Conservation (phyloP, 2,329 filamentous ascomycete species). For the Nigrospora osmanthi region DNA sequence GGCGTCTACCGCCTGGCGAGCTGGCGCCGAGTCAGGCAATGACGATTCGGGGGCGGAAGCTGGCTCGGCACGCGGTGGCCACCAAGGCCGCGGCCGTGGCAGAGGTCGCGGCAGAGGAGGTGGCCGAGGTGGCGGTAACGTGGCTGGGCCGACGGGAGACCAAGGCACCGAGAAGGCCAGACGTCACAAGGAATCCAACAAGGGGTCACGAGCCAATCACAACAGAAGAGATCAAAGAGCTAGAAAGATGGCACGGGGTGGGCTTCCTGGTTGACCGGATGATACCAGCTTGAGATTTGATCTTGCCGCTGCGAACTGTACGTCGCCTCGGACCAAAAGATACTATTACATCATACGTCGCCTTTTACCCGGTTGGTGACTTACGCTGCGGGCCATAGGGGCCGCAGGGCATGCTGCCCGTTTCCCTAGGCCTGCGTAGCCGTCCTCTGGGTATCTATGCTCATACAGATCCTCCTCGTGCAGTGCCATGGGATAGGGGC, state of each 20-base stretch:
- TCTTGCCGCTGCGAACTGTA: no score
- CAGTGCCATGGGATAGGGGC: conserved; percentile 28
- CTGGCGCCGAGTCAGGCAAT: conserved; percentile 43
- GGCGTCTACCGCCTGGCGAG: conserved; percentile 57
- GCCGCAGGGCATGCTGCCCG: conserved; percentile 10
- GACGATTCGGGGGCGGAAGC: conserved; percentile 45
- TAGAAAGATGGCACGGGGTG: conserved; percentile 56
- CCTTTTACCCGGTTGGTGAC: conserved; percentile 11
- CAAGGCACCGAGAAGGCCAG: conserved; percentile 64
- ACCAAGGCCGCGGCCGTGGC: conserved; percentile 34
- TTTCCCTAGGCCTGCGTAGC: conserved; percentile 12
- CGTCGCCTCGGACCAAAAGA: no score
- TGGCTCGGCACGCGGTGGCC: conserved; percentile 33
- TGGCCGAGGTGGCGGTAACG: conserved; percentile 48
- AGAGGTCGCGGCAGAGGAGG: conserved; percentile 40
- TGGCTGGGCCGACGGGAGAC: conserved; percentile 59
- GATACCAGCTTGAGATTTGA: not conserved
- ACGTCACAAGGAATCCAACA: conserved; percentile 73
- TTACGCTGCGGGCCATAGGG: not conserved
- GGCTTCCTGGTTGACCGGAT: conserved; percentile 18
- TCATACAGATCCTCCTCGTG: conserved; percentile 26
- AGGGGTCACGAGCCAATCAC: conserved; percentile 77
- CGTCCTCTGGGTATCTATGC: conserved; percentile 4
- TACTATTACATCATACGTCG: conserved; percentile 11
- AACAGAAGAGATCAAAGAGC: conserved; percentile 67